Conservation (phyloP, 2,329 filamentous ascomycete genomes). For the Niveomyces coronatus region DNA sequence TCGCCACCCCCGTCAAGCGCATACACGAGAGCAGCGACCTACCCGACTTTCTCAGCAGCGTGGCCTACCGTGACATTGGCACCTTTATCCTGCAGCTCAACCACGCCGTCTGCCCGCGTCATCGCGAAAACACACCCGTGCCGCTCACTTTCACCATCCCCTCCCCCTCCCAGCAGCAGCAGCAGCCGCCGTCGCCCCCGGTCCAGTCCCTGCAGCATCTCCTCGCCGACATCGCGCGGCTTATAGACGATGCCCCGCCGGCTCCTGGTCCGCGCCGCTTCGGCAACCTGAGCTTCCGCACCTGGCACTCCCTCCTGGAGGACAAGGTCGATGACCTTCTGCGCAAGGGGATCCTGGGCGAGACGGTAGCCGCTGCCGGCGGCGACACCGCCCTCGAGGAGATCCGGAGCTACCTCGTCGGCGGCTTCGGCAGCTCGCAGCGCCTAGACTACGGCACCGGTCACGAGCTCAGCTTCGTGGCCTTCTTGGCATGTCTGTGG, state of each 20-base stretch:
- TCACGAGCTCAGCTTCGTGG: constrained; percentile 89
- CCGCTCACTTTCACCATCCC: constrained; percentile 33
- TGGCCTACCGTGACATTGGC: constrained; percentile 79
- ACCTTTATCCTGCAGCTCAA: constrained; percentile 86
- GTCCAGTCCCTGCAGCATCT: constrained; percentile 57
- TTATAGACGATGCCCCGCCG: constrained; percentile 72
- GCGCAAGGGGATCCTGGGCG: constrained; percentile 18
- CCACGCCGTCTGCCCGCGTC: constrained; percentile 66
- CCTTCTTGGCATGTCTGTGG: constrained; percentile 84
- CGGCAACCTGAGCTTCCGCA: constrained; percentile 83
- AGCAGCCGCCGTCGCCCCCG: constrained; percentile 33
- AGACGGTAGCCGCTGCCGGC: constrained; percentile 21
- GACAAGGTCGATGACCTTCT: constrained; percentile 36
- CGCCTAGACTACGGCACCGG: constrained; percentile 92
- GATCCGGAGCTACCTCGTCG: constrained; percentile 68
- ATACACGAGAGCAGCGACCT: constrained; percentile 85
- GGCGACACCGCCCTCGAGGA: constrained; percentile 49
- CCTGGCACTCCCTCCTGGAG: constrained; percentile 65
- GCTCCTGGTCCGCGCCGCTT: constrained; percentile 80
- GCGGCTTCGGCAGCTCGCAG: constrained; percentile 79
- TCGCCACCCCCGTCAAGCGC: constrained; percentile 60
- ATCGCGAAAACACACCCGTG: constrained; percentile 26
- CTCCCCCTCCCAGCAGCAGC: no score
- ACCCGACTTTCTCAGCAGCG: constrained; percentile 64
- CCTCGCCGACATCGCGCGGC: constrained; percentile 49